Evolutionary conservation across 1,284 basidiomycete genomes (phyloP).

Genomic region (Fistulinella cinereoalba): DNA sequence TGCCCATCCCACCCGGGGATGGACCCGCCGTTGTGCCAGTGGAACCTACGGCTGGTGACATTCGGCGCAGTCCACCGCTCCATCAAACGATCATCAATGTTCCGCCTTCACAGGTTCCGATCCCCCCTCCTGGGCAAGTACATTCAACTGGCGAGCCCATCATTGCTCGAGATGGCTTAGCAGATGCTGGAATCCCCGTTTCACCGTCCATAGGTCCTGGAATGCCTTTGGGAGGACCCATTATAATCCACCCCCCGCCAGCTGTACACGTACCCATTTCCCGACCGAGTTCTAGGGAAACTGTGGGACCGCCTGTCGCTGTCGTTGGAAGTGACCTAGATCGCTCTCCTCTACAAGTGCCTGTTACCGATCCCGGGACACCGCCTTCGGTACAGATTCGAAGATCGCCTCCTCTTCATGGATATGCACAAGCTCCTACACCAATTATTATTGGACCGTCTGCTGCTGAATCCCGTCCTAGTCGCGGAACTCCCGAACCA

Average conservation of each 20-base stretch:
- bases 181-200: slow-evolving; percentile 3
- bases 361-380: slow-evolving; percentile 14
- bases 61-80: slow-evolving; percentile 1
- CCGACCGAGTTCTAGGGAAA: too few relatives aligned
- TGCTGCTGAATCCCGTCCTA: slow-evolving; percentile 7
- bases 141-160: slow-evolving; percentile 8
- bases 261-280: too few relatives aligned
- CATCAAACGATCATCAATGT: slow-evolving; percentile 17
- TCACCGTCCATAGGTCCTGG: slow-evolving; percentile 6
- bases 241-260: slow-evolving; percentile 28
- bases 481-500: slow-evolving; percentile 2
- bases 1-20: slow-evolving; percentile 11
- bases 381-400: slow-evolving; percentile 16
- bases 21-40: slow-evolving; percentile 20
- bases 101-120: slow-evolving; percentile 1
- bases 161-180: slow-evolving; percentile 2
- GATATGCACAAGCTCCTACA: slow-evolving; percentile 6
- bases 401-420: slow-evolving; percentile 23
- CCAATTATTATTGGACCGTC: slow-evolving; percentile 9
- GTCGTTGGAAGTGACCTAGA: slow-evolving; percentile 12
- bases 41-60: slow-evolving; percentile 1
- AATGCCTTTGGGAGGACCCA: not conserved
- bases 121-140: slow-evolving; percentile 24
- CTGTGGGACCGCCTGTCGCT: slow-evolving; percentile 16
- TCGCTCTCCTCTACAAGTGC: slow-evolving; percentile 8